Evolutionary conservation across 352 stramenopile species (phyloP).

Genomic region (Thraustochytrium striatum): DNA sequence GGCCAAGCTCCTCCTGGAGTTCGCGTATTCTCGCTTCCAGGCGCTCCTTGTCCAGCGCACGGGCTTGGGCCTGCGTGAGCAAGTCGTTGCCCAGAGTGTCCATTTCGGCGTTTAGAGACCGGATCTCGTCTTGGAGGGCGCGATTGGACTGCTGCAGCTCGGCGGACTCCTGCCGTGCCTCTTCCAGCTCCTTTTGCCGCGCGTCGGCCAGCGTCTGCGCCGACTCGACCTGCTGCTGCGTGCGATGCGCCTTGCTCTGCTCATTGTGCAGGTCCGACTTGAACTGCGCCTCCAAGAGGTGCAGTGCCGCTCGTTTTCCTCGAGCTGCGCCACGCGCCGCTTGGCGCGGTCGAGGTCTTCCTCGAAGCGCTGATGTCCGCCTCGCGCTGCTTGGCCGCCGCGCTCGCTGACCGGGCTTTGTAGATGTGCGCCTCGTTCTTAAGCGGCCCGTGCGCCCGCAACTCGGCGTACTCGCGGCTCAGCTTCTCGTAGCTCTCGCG

Average conservation of each 20-base stretch:
- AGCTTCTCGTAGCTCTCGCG: conserved; percentile 15
- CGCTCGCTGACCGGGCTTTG: conserved; percentile 34
- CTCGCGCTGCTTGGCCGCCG: not conserved
- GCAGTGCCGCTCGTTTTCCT: conserved; percentile 25
- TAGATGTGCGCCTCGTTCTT: conserved; percentile 7
- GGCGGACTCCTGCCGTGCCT: not conserved
- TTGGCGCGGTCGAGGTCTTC: not conserved
- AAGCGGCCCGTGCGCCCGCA: not conserved
- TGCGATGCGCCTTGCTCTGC: not conserved
- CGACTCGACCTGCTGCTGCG: not conserved
- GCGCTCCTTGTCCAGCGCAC: conserved; percentile 31
- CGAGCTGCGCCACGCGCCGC: not conserved
- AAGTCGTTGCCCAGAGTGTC: conserved; percentile 41
- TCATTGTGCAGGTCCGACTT: conserved; percentile 45
- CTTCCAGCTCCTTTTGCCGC: not conserved
- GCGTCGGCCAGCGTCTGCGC: not conserved
- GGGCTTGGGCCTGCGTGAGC: conserved; percentile 3
- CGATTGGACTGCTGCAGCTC: conserved; percentile 9
- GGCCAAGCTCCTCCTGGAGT: conserved; percentile 24
- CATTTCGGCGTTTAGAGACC: conserved; percentile 25
- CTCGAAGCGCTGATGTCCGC: not conserved
- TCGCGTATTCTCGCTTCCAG: conserved; percentile 12
- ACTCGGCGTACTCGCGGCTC: conserved; percentile 22
- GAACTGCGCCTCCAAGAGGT: conserved; percentile 1
- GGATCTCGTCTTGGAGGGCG: conserved; percentile 23